A percentile compares a stretch with the other conserved stretches of the same genome.
These are phyloP conservation scores for Epichloe gansuensis DNA, from an alignment of 2,329 filamentous ascomycete species.

Conservation along the genomic window DNA sequence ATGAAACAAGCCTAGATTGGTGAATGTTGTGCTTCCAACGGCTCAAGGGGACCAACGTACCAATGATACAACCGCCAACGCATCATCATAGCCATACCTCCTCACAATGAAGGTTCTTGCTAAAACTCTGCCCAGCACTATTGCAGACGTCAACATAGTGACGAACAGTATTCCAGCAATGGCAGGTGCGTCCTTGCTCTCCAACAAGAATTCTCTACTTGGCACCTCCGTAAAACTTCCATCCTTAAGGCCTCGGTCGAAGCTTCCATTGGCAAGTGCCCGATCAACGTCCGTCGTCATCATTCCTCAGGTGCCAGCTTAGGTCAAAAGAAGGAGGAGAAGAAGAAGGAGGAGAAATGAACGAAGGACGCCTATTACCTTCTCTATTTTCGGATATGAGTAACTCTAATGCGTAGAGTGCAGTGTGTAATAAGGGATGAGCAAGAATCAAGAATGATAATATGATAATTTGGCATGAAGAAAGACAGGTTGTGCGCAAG, in stretches of 20 bases:
- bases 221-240: conserved; percentile 24
- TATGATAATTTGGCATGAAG: neutral
- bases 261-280: conserved; percentile 16
- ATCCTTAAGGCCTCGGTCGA: conserved; percentile 3
- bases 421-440: no score
- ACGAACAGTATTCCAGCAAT: conserved; percentile 29
- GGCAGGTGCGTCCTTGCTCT: conserved; percentile 24
- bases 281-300: conserved; percentile 17
- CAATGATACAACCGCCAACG: conserved; percentile 22
- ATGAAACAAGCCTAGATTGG: conserved; percentile 23
- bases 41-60: conserved; percentile 14
- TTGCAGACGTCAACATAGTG: conserved; percentile 19
- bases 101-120: conserved; percentile 25
- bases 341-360: no score
- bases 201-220: conserved; percentile 22
- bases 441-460: neutral
- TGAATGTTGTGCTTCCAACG: neutral
- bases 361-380: no score
- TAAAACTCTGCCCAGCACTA: conserved; percentile 22
- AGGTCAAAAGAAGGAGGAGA: no score
- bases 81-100: conserved; percentile 27
- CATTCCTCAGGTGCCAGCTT: neutral
- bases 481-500: neutral
- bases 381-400: no score
- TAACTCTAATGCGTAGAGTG: no score